Conservation (phyloP, 352 stramenopile genomes). For the Phytophthora sansomeana region DNA sequence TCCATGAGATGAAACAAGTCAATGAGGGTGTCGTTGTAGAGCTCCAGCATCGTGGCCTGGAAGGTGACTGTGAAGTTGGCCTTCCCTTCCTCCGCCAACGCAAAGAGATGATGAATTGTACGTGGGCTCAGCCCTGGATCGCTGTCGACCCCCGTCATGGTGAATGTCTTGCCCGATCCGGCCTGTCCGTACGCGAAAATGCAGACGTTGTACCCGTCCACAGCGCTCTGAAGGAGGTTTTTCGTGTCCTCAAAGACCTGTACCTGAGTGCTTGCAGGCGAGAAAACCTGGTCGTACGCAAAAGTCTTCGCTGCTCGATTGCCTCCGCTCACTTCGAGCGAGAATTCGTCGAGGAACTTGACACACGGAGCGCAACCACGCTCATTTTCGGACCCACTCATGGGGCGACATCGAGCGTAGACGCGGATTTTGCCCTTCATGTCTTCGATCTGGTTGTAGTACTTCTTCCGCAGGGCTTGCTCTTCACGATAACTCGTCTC, state of each 20-base stretch:
- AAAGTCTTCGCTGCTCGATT: conserved; percentile 88
- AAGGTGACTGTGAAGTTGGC: conserved; percentile 74
- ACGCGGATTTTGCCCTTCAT: conserved; percentile 97
- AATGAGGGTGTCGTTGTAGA: conserved; percentile 94
- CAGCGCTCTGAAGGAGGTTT: conserved; percentile 89
- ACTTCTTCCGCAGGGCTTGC: conserved; percentile 93
- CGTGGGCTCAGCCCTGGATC: conserved; percentile 88
- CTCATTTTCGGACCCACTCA: conserved; percentile 89
- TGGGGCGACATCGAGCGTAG: conserved; percentile 91
- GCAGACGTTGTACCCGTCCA: conserved; percentile 94
- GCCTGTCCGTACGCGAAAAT: conserved; percentile 96
- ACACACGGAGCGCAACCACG: conserved; percentile 73
- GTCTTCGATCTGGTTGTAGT: conserved; percentile 96
- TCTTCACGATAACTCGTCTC: conserved; percentile 89
- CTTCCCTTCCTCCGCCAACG: conserved; percentile 59
- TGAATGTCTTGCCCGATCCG: conserved; percentile 52
- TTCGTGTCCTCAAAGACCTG: conserved; percentile 95
- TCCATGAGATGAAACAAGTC: conserved; percentile 91
- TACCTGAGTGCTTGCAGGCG: conserved; percentile 72
- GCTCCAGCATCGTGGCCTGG: conserved; percentile 91
- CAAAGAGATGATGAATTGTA: conserved; percentile 89
- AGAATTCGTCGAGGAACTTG: conserved; percentile 84
- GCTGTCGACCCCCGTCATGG: conserved; percentile 86
- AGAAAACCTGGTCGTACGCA: conserved; percentile 92
- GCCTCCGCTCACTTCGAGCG: conserved; percentile 81